Conservation (phyloP, 1,284 basidiomycete species). For the Cerrena zonata region DNA sequence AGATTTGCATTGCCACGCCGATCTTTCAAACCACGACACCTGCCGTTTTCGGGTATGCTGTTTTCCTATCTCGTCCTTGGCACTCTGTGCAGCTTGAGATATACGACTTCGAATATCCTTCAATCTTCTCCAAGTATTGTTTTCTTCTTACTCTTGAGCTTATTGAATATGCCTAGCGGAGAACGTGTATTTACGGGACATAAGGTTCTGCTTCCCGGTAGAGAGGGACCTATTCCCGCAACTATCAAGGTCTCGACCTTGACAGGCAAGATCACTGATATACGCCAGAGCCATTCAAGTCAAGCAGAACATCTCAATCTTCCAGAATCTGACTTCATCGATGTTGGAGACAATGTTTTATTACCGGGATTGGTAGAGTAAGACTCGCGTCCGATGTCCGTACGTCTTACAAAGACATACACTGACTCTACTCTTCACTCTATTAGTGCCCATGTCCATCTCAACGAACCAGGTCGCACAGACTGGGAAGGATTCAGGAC, state of each 20-base stretch:
- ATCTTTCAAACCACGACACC: conserved; percentile 1
- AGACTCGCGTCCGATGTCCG: conserved; percentile 25
- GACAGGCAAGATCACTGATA: conserved; percentile 64
- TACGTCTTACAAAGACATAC: background rate
- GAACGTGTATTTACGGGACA: conserved; percentile 39
- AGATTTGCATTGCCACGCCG: background rate
- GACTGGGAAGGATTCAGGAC: conserved; percentile 93
- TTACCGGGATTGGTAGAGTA: conserved; percentile 85
- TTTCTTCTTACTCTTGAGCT: no score
- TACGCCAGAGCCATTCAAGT: conserved; percentile 34
- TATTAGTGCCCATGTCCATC: conserved; percentile 80
- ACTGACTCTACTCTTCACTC: background rate
- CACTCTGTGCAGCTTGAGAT: no score
- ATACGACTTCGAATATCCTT: no score
- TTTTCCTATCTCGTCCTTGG: background rate
- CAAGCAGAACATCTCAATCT: conserved; percentile 32
- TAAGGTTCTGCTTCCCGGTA: conserved; percentile 56
- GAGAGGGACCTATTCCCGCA: conserved; percentile 51
- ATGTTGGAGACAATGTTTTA: conserved; percentile 60
- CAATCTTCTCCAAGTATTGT: no score
- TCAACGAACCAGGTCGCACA: conserved; percentile 87
- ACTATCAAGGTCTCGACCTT: conserved; percentile 61
- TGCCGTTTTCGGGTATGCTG: background rate
- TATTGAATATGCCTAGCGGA: no score
- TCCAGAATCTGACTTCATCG: conserved; percentile 44